These are phyloP conservation scores for Candida succiphila DNA, from an alignment of 805 yeast species.

Conservation along the genomic window DNA sequence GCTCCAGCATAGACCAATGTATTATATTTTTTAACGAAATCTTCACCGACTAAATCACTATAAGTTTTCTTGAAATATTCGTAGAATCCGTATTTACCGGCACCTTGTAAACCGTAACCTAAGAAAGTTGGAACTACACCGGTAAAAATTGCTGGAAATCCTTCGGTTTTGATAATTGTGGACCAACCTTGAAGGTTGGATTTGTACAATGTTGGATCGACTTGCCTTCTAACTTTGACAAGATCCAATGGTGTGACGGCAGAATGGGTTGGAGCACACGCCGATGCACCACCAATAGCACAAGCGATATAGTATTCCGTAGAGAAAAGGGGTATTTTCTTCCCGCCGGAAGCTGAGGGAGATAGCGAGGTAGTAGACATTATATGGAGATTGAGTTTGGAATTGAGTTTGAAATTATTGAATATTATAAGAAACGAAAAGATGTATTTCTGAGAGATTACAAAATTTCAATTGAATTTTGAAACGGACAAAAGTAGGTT, in stretches of 20 bases:
- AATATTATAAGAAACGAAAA: too few species aligned
- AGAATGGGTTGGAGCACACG: slow-evolving; percentile 97
- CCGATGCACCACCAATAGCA: slow-evolving; percentile 69
- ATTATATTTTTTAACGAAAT: slow-evolving; percentile 49
- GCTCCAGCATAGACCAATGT: slow-evolving; percentile 74
- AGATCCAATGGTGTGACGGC: slow-evolving; percentile 88
- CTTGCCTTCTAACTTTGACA: slow-evolving; percentile 91
- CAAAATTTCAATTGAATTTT: too few species aligned
- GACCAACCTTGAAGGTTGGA: slow-evolving; percentile 79
- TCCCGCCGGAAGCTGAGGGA: neutral
- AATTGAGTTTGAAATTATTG: neutral
- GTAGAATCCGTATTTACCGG: slow-evolving; percentile 94
- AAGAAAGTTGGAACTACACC: slow-evolving; percentile 89
- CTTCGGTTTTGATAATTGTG: slow-evolving; percentile 63
- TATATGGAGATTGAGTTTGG: neutral
- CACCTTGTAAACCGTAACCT: slow-evolving; percentile 94
- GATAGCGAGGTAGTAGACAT: neutral
- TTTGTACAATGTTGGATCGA: slow-evolving; percentile 59
- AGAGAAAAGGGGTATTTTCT: slow-evolving; percentile 42
- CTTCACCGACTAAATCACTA: slow-evolving; percentile 55
- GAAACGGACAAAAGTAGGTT: too few species aligned
- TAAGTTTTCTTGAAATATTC: slow-evolving; percentile 83
- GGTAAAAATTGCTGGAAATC: slow-evolving; percentile 66
- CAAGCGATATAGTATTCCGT: slow-evolving; percentile 63
- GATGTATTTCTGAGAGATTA: too few species aligned